phyloP scores from a whole-genome alignment of 805 yeast genomes.

The Monosporozyma solicola region DNA sequence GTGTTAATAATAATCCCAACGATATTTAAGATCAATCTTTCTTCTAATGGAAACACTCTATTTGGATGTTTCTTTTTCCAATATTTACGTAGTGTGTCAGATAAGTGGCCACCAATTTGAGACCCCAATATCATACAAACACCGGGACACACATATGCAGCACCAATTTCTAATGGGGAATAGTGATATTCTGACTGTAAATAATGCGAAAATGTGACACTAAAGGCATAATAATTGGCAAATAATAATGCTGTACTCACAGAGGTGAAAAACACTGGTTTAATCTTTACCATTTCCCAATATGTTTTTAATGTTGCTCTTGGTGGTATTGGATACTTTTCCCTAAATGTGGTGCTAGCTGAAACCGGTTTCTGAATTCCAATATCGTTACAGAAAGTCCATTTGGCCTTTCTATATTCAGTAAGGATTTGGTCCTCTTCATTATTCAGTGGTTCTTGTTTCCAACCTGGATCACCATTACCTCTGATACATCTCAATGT shows the following conservation, averaged over 20 bases:
- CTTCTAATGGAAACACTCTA: conserved; percentile 37
- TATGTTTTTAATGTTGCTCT: conserved; percentile 35
- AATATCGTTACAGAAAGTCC: conserved; percentile 15
- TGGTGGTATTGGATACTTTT: conserved; percentile 37
- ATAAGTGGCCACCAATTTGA: conserved; percentile 38
- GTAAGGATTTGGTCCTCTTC: not conserved
- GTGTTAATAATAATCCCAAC: conserved; percentile 37
- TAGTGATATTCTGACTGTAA: conserved; percentile 33
- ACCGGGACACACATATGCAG: conserved; percentile 48
- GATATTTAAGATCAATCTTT: conserved; percentile 36
- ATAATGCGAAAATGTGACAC: conserved; percentile 39
- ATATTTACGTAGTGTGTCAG: conserved; percentile 32
- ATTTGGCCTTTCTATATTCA: conserved; percentile 2
- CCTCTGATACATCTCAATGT: conserved; percentile 61
- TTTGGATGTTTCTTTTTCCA: conserved; percentile 24
- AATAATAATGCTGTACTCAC: conserved; percentile 42
- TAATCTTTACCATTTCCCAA: conserved; percentile 31
- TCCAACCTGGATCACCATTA: conserved; percentile 36
- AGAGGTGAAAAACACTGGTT: conserved; percentile 40
- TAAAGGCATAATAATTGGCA: conserved; percentile 46
- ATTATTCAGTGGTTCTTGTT: not conserved
- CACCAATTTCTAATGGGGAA: conserved; percentile 31
- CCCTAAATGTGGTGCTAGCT: conserved; percentile 14
- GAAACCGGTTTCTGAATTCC: conserved; percentile 25
- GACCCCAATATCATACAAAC: conserved; percentile 41